Evolutionary conservation across 1,284 basidiomycete species (phyloP).

Genomic region (Ganoderma meredithae): DNA sequence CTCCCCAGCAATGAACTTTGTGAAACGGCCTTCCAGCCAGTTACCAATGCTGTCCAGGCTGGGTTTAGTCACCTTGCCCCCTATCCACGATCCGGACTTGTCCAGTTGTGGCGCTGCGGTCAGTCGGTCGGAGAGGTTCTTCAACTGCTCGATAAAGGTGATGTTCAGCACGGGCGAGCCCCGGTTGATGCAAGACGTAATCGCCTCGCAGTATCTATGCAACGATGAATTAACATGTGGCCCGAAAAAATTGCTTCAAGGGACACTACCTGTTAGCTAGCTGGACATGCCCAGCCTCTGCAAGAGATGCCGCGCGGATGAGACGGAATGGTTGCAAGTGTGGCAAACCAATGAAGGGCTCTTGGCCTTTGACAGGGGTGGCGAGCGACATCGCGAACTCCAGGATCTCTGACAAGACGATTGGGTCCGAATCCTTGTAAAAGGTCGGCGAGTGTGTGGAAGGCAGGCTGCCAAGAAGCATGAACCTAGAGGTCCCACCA

Average conservation of each 20-base stretch:
- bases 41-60: slow-evolving; percentile 93
- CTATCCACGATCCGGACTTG: slow-evolving; percentile 83
- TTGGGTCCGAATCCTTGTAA: slow-evolving; percentile 77
- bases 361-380: slow-evolving; percentile 83
- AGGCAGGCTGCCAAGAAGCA: slow-evolving; percentile 71
- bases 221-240: neutral
- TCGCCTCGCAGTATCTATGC: slow-evolving; percentile 91
- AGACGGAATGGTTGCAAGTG: slow-evolving; percentile 93
- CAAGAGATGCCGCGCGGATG: slow-evolving; percentile 78
- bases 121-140: slow-evolving; percentile 84
- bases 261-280: slow-evolving; percentile 70
- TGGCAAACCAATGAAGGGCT: slow-evolving; percentile 82
- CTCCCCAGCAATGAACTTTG: slow-evolving; percentile 96
- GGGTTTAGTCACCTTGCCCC: slow-evolving; percentile 83
- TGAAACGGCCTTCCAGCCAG: slow-evolving; percentile 94
- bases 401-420: slow-evolving; percentile 90
- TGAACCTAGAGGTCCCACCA: slow-evolving; percentile 67
- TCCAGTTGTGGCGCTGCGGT: slow-evolving; percentile 78
- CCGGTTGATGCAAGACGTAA: slow-evolving; percentile 73
- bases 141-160: slow-evolving; percentile 79
- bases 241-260: neutral
- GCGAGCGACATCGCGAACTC: slow-evolving; percentile 91
- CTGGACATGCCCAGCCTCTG: slow-evolving; percentile 82
- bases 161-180: slow-evolving; percentile 74
- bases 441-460: slow-evolving; percentile 62